A percentile compares a stretch with the other conserved stretches of the same genome.
These are phyloP conservation scores for Coniochaeta sp. DNA, from an alignment of 2,329 filamentous ascomycete species.

Conservation along the genomic window DNA sequence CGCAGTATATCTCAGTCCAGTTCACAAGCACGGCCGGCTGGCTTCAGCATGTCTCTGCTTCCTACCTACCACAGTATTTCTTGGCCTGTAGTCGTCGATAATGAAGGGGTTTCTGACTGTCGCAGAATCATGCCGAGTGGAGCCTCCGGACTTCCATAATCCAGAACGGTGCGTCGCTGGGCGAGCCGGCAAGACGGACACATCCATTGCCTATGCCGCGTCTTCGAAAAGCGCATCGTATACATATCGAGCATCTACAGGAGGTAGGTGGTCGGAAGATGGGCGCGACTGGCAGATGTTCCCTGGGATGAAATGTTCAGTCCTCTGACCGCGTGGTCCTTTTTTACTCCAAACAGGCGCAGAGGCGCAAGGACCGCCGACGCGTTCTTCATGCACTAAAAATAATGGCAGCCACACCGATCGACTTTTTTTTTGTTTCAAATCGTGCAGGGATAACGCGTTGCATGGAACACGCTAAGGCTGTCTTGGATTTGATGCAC, in stretches of 20 bases:
- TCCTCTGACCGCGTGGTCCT: neutral
- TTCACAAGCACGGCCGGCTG: too few relatives aligned
- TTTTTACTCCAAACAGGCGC: neutral
- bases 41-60: neutral
- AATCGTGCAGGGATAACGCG: slow-evolving; percentile 7
- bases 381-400: neutral
- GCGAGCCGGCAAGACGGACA: too few relatives aligned
- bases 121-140: neutral
- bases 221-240: too few relatives aligned
- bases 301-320: neutral
- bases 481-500: neutral
- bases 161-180: too few relatives aligned
- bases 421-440: slow-evolving; percentile 12
- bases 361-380: neutral
- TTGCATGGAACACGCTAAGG: slow-evolving; percentile 8
- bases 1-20: neutral
- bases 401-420: neutral
- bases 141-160: neutral
- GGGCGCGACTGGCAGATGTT: neutral
- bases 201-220: neutral
- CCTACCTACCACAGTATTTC: neutral
- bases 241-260: too few relatives aligned
- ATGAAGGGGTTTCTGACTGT: neutral
- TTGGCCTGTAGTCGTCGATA: neutral
- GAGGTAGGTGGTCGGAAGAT: neutral